Evolutionary conservation across 192 early-diverging fungal genomes (phyloP), one percentile per base, ranked within the genome.

Genomic region (Glomus cerebriforme): DNA sequence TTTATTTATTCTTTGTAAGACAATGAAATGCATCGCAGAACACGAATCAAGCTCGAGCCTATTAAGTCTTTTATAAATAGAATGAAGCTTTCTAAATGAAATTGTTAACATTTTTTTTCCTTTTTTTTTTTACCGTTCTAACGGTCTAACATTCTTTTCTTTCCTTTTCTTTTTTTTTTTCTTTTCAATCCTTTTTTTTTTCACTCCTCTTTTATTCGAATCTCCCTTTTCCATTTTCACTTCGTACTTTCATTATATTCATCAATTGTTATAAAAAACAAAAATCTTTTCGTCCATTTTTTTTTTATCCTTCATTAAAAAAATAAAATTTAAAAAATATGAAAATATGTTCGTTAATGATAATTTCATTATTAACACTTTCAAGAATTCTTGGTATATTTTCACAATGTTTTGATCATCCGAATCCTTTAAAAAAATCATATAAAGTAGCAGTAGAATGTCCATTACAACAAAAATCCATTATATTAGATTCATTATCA

Each of bases 391-490:
- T 31, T 3, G 31, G 63, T 65, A 17, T 6, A 65, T 31, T 31
- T 2, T 27, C 63, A 65, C 63, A 65, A 65, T 65, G 63, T 10
- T 65, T 31, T 65, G 63, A 65, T 65, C 13, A 65, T 22, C 63
- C 63, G 32, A 65, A 65, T 31, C 63, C 63, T 32, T 65, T 65
- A 65, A 65, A 65, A 17, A 13, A 17, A 27, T 2, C 26, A 13
- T 65, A 65, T 19, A 65, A 27, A 32, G 19, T 27, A 65, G 0
- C 63, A 6, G 27, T 31, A 9, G 4, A 9, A 65, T 65, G 63
- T 32, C 26, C 26, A 27, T 15, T 65, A 9, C 17, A 27, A 65
- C 24, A 27, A 24, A 54, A n/a, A 15, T 54, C 19, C 49, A 17
- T 54, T 22, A 54, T 22, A 54, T n/a, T 54, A 22, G 13, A 17